A percentile compares a stretch with the other conserved stretches of the same genome.
phyloP scores from a whole-genome alignment of 306 rosid species.

The Prunus salicina region DNA sequence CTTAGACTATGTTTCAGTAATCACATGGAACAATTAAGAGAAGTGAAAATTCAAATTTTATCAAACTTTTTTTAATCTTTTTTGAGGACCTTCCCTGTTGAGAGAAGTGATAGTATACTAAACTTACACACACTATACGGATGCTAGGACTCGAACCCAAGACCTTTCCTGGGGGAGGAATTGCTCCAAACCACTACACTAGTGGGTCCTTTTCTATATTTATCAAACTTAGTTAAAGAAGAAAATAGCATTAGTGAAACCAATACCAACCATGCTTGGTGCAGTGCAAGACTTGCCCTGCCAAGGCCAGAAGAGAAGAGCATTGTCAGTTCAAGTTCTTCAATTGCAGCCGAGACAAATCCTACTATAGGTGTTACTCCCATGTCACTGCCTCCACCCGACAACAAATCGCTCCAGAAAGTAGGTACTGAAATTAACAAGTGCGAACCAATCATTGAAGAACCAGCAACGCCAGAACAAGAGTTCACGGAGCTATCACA shows the following conservation, averaged over 20 bases:
- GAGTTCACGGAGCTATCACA: slow-evolving; percentile 45
- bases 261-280: slow-evolving; percentile 31
- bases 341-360: slow-evolving; percentile 35
- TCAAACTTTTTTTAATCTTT: too few relatives aligned
- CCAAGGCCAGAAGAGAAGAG: slow-evolving; percentile 82
- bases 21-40: neutral
- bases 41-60: neutral
- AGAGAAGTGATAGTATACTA: too few relatives aligned
- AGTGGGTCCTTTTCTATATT: too few relatives aligned
- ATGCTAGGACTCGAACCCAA: too few relatives aligned
- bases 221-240: neutral
- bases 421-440: slow-evolving; percentile 24
- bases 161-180: too few relatives aligned
- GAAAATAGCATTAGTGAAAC: neutral
- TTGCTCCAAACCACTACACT: too few relatives aligned
- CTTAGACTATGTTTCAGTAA: neutral
- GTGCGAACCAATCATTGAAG: slow-evolving; percentile 90
- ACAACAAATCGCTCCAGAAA: slow-evolving; percentile 31
- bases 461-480: slow-evolving; percentile 78
- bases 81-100: too few relatives aligned
- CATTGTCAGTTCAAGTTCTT: slow-evolving; percentile 44
- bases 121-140: too few relatives aligned
- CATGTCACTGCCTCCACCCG: slow-evolving; percentile 48
- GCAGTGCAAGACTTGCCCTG: slow-evolving; percentile 90
- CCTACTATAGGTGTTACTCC: slow-evolving; percentile 38